Evolutionary conservation across 306 rosid species (phyloP).

Genomic region (Lablab purpureus): DNA sequence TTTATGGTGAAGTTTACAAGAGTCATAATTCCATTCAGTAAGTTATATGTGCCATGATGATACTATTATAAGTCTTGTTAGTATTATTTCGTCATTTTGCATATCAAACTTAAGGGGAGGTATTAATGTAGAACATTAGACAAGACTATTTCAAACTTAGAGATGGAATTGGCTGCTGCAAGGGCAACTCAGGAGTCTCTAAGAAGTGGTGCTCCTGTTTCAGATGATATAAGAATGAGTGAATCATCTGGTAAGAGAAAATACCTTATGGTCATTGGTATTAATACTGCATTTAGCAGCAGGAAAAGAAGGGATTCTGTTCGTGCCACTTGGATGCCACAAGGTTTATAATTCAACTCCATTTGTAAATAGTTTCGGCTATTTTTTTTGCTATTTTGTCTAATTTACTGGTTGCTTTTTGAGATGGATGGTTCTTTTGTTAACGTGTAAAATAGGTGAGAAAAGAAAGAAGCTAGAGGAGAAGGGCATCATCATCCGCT

Average conservation of each 20-base stretch:
- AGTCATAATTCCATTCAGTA: constrained; percentile 83
- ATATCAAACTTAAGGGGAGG: constrained; percentile 1
- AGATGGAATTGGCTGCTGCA: constrained; percentile 96
- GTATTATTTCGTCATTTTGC: constrained; percentile 3
- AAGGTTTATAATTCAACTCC: constrained; percentile 62
- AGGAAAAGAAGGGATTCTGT: constrained; percentile 96
- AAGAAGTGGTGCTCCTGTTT: constrained; percentile 71
- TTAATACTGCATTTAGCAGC: constrained; percentile 99
- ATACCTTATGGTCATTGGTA: constrained; percentile 90
- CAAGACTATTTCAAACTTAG: constrained; percentile 89
- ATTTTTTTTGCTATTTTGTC: background rate
- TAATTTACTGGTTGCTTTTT: constrained; percentile 30
- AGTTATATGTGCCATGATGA: constrained; percentile 48
- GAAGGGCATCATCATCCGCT: constrained; percentile 92
- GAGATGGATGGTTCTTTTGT: constrained; percentile 54
- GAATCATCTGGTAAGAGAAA: constrained; percentile 69
- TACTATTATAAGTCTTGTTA: constrained; percentile 17
- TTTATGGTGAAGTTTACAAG: constrained; percentile 66
- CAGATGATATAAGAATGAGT: constrained; percentile 56
- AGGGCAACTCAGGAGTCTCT: constrained; percentile 85
- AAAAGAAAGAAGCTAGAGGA: constrained; percentile 94
- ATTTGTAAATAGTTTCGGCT: constrained; percentile 11
- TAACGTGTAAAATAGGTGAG: constrained; percentile 70
- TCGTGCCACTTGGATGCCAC: constrained; percentile 98
- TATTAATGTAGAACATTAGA: constrained; percentile 71